phyloP scores from a whole-genome alignment of 305 asterid genomes.

The Fraxinus sp. region DNA sequence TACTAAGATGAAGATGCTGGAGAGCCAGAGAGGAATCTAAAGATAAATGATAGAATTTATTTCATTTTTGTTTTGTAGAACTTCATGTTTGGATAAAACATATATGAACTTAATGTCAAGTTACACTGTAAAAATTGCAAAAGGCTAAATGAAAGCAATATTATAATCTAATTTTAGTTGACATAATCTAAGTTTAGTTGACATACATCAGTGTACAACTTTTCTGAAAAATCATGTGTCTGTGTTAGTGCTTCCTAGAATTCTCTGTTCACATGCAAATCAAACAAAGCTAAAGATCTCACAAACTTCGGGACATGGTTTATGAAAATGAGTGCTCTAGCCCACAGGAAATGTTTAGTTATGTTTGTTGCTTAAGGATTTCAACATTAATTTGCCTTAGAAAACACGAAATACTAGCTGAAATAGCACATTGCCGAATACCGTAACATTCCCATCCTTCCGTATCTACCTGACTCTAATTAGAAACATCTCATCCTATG shows the following conservation, averaged over 20 bases:
- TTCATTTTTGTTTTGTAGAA: background rate
- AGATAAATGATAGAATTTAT: background rate
- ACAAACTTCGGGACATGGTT: background rate
- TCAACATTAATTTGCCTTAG: background rate
- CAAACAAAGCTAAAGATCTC: background rate
- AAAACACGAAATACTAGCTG: background rate
- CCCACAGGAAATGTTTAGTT: background rate
- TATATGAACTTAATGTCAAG: background rate
- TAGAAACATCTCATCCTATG: background rate
- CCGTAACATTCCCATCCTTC: constrained; percentile 1
- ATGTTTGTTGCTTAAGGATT: background rate
- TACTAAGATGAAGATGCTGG: background rate
- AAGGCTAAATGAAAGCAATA: background rate
- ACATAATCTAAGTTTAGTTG: background rate
- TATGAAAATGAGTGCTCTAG: background rate
- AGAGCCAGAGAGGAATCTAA: background rate
- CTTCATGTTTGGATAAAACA: background rate
- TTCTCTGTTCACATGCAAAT: background rate
- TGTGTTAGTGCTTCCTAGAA: background rate
- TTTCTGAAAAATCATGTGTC: background rate
- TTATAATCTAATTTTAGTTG: background rate
- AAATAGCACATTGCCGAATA: background rate
- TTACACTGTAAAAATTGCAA: background rate
- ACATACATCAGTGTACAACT: background rate
- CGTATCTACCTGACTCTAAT: background rate